These are phyloP conservation scores for Naganishia albida DNA, from an alignment of 1,284 basidiomycete genomes.

Conservation along the genomic window DNA sequence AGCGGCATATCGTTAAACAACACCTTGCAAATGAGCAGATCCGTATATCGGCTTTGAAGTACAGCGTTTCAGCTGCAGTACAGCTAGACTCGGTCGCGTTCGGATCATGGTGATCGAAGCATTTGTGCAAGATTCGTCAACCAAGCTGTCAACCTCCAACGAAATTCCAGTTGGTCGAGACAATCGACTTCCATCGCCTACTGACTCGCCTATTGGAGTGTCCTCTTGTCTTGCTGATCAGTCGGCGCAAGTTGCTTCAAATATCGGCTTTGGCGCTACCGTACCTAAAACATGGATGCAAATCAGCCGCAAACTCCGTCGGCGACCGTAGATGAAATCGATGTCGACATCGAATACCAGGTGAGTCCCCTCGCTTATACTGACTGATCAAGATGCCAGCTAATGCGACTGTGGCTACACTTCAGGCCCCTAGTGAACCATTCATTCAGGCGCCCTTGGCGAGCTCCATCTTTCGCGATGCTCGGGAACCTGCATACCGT, in stretches of 20 bases:
- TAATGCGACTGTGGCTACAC: not conserved
- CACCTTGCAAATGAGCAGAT: too few species aligned
- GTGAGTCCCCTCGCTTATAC: conserved; percentile 8
- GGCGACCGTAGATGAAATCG: conserved; percentile 47
- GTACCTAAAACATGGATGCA: conserved; percentile 45
- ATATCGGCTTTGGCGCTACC: too few species aligned
- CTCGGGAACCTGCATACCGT: conserved; percentile 37
- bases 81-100: conserved; percentile 14
- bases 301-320: conserved; percentile 45
- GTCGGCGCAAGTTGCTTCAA: too few species aligned
- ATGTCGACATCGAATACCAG: conserved; percentile 44
- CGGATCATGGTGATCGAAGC: not conserved
- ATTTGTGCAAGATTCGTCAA: too few species aligned
- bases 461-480: conserved; percentile 44
- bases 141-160: too few species aligned
- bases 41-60: too few species aligned
- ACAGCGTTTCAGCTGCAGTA: conserved; percentile 6
- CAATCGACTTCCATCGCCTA: too few species aligned
- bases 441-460: conserved; percentile 37
- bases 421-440: conserved; percentile 19
- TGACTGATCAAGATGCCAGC: not conserved
- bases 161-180: too few species aligned
- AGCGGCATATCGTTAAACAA: too few species aligned
- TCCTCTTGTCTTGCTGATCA: too few species aligned
- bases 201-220: too few species aligned